These are phyloP conservation scores for Brassica juncea DNA, from an alignment of 345 rosid species.

Conservation along the genomic window DNA sequence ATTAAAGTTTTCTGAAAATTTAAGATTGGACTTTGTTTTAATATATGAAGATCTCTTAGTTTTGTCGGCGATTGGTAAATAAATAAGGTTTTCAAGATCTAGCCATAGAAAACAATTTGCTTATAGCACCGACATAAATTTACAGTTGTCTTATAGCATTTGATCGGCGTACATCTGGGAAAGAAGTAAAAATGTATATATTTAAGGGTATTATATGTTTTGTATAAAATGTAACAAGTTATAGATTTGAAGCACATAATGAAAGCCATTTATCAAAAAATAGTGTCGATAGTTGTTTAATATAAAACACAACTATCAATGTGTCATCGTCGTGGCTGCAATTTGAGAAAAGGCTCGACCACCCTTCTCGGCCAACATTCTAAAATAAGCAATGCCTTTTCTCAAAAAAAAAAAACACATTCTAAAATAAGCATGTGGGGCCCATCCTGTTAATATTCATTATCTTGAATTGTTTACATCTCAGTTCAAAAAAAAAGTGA, in stretches of 20 bases:
- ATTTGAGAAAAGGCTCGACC: too few species aligned
- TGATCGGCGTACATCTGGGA: background rate
- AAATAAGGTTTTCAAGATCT: constrained; percentile 2
- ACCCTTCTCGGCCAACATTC: constrained; percentile 45
- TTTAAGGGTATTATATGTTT: background rate
- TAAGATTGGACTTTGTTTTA: constrained; percentile 21
- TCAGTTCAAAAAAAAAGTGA: background rate
- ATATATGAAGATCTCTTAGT: background rate
- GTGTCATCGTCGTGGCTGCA: constrained; percentile 23
- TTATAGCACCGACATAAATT: constrained; percentile 1
- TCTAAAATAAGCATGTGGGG: constrained; percentile 55
- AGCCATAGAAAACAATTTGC: background rate
- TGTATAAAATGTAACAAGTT: background rate
- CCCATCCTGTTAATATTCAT: constrained; percentile 49
- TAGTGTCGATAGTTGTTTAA: background rate
- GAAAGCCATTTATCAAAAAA: background rate
- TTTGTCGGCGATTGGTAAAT: constrained; percentile 31
- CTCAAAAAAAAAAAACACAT: background rate
- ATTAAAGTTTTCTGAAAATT: constrained; percentile 20
- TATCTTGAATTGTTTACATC: background rate
- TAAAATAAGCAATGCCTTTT: constrained; percentile 38
- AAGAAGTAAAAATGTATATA: background rate
- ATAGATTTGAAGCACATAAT: background rate
- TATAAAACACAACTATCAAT: too few species aligned
- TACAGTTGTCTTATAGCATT: background rate